A percentile compares a stretch with the other conserved stretches of the same genome.
Evolutionary conservation across 164 flowering plant species (phyloP).

Genomic region (Stephania cephalantha): DNA sequence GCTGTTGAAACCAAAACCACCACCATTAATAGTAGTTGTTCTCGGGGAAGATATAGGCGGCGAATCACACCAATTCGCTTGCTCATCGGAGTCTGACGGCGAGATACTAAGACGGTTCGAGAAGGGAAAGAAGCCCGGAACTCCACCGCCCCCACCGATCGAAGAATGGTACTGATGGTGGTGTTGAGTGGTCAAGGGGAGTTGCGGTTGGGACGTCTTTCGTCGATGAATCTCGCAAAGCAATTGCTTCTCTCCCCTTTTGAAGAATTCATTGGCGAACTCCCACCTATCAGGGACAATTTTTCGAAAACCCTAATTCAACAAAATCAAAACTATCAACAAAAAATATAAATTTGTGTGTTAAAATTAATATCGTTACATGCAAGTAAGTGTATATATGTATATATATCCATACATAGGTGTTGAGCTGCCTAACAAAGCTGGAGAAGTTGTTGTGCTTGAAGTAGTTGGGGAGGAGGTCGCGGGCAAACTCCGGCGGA

Average conservation of each 20-base stretch:
- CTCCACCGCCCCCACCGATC: slow-evolving; percentile 12
- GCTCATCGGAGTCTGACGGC: slow-evolving; percentile 64
- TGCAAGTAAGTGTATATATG: not conserved
- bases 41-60: slow-evolving; percentile 35
- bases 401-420: slow-evolving; percentile 49
- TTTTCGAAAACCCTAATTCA: slow-evolving; percentile 80
- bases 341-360: no score
- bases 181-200: slow-evolving; percentile 31
- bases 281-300: slow-evolving; percentile 99
- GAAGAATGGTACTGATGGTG: slow-evolving; percentile 36
- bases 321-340: not conserved
- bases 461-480: slow-evolving; percentile 91
- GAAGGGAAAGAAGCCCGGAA: slow-evolving; percentile 37
- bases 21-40: slow-evolving; percentile 1
- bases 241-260: slow-evolving; percentile 84
- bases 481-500: slow-evolving; percentile 91
- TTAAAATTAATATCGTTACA: no score
- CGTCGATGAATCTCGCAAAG: slow-evolving; percentile 93
- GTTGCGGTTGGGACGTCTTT: slow-evolving; percentile 65
- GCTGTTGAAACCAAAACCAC: slow-evolving; percentile 10
- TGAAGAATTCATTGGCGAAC: slow-evolving; percentile 91
- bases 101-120: slow-evolving; percentile 42
- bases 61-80: slow-evolving; percentile 46
- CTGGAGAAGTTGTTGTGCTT: slow-evolving; percentile 96
- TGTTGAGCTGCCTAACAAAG: slow-evolving; percentile 90